A percentile compares a stretch with the other conserved stretches of the same genome.
These are phyloP conservation scores for Coriaria nepalensis DNA, from an alignment of 306 rosid genomes.

Conservation along the genomic window DNA sequence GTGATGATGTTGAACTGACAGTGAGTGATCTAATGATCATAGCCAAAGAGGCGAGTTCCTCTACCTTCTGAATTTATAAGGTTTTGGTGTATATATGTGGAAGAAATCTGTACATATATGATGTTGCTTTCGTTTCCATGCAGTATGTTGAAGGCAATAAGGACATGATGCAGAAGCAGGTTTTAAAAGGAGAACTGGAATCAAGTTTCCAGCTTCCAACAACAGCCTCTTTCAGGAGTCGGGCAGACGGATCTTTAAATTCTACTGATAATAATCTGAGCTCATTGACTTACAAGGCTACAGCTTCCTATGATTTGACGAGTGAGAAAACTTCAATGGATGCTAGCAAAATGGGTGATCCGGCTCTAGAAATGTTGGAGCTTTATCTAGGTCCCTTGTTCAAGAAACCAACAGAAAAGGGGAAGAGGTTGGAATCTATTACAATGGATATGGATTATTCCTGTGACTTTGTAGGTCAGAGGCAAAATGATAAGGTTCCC, in stretches of 20 bases:
- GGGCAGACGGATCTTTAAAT: slow-evolving; percentile 19
- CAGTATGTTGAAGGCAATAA: slow-evolving; percentile 50
- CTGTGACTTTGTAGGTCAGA: slow-evolving; percentile 16
- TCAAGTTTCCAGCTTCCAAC: slow-evolving; percentile 13
- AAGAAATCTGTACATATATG: not conserved
- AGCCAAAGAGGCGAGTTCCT: slow-evolving; percentile 56
- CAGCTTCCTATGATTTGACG: slow-evolving; percentile 16
- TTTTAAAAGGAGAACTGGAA: slow-evolving; percentile 17
- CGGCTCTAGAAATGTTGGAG: slow-evolving; percentile 72
- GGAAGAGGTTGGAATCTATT: slow-evolving; percentile 19
- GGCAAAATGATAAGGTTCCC: slow-evolving; percentile 17
- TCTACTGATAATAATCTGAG: slow-evolving; percentile 16
- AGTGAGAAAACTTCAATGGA: slow-evolving; percentile 16
- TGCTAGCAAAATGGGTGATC: slow-evolving; percentile 31
- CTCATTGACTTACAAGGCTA: slow-evolving; percentile 13
- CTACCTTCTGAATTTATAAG: not conserved
- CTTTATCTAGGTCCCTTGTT: slow-evolving; percentile 69
- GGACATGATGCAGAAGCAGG: slow-evolving; percentile 17
- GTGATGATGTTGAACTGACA: slow-evolving; percentile 44
- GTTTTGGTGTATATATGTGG: too few relatives aligned
- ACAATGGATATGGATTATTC: slow-evolving; percentile 19
- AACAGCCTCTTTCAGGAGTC: slow-evolving; percentile 11
- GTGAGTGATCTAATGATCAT: slow-evolving; percentile 55
- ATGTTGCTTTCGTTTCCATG: slow-evolving; percentile 12
- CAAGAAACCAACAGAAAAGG: slow-evolving; percentile 35